Percentiles rank a stretch among this genome's conserved stretches.
Evolutionary conservation across 179 eudicot species (phyloP).

Genomic region (Dionaea muscipula): DNA sequence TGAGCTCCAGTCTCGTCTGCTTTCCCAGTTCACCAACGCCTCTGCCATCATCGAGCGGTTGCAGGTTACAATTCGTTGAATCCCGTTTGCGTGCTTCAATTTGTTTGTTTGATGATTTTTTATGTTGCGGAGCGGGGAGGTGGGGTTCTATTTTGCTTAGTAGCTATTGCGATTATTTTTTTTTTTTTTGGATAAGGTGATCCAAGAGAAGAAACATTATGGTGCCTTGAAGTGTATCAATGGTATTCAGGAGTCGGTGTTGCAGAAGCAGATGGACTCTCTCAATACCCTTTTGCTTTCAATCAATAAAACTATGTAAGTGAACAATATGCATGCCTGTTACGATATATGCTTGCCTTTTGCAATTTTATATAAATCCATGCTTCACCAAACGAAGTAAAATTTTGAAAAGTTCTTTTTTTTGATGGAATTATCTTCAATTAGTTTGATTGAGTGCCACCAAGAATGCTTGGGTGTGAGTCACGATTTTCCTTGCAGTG

Average conservation of each 20-base stretch:
- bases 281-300: conserved; percentile 44
- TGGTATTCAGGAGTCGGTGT: conserved; percentile 42
- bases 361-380: no score
- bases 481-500: no score
- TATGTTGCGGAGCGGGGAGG: not conserved
- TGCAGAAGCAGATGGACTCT: conserved; percentile 66
- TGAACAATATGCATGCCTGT: not conserved
- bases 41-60: conserved; percentile 50
- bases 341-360: not conserved
- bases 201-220: conserved; percentile 47
- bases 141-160: not conserved
- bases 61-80: conserved; percentile 24
- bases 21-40: conserved; percentile 55
- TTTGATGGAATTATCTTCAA: no score
- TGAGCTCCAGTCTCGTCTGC: conserved; percentile 44
- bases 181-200: conserved; percentile 25
- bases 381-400: no score
- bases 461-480: no score
- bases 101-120: not conserved
- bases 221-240: conserved; percentile 52
- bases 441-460: no score
- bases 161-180: not conserved
- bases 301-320: conserved; percentile 51
- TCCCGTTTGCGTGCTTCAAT: not conserved
- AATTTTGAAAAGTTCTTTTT: no score